phyloP scores from a whole-genome alignment of 192 early-diverging fungal genomes.

The Dissophora ornata region DNA sequence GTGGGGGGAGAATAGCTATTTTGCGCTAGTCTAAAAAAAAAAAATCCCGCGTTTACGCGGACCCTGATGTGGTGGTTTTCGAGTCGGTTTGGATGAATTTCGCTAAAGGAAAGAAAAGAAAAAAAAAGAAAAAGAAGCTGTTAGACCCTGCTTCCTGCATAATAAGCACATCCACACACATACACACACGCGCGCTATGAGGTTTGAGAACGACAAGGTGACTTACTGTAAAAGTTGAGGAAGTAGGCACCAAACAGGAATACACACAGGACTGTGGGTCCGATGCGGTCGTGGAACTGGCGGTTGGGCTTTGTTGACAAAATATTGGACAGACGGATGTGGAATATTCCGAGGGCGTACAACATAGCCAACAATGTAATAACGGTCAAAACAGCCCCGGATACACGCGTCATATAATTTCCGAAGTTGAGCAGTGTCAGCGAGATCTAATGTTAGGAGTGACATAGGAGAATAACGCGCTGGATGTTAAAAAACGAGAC shows the following conservation, averaged over 20 bases:
- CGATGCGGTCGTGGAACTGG: slow-evolving; percentile 80
- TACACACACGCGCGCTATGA: too few species aligned
- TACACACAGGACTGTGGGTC: slow-evolving; percentile 77
- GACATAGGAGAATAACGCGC: too few species aligned
- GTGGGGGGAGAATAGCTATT: neutral
- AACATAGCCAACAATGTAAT: slow-evolving; percentile 81
- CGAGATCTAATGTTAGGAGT: slow-evolving; percentile 41
- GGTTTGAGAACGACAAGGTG: neutral
- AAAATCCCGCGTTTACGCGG: neutral
- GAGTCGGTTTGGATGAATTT: slow-evolving; percentile 31
- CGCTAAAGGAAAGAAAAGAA: slow-evolving; percentile 1
- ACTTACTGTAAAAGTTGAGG: slow-evolving; percentile 56
- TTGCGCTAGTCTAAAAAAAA: neutral
- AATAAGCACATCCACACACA: too few species aligned
- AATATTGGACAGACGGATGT: slow-evolving; percentile 78
- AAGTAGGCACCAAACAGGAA: slow-evolving; percentile 66
- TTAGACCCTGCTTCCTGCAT: neutral
- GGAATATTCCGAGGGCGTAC: slow-evolving; percentile 82
- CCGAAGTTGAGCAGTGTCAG: slow-evolving; percentile 81
- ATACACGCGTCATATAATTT: slow-evolving; percentile 69
- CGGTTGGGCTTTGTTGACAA: slow-evolving; percentile 69
- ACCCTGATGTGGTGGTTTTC: neutral
- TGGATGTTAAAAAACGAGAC: neutral
- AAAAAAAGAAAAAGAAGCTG: neutral
- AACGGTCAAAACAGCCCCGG: slow-evolving; percentile 63